Conservation (phyloP, 2,329 filamentous ascomycete genomes). For the Dactylellina leptospora region DNA sequence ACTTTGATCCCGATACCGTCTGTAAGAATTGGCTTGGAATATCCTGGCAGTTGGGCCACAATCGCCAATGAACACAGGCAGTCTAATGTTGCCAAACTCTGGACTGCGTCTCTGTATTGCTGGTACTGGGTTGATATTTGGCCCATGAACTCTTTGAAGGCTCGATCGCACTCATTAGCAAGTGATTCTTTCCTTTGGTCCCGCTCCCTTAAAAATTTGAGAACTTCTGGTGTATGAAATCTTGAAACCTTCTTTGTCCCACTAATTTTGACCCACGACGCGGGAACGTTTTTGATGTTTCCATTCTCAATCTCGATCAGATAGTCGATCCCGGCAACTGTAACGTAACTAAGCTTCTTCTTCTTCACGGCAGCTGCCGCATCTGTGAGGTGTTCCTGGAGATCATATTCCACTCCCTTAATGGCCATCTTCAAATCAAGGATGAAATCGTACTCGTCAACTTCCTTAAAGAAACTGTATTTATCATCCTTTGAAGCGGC, state of each 20-base stretch:
- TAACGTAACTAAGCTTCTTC: conserved; percentile 76
- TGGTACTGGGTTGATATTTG: conserved; percentile 87
- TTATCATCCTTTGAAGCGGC: conserved; percentile 90
- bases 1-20: conserved; percentile 75
- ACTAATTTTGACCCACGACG: conserved; percentile 93
- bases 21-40: conserved; percentile 77
- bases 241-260: conserved; percentile 91
- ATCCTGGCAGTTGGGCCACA: conserved; percentile 85
- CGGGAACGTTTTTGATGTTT: conserved; percentile 81
- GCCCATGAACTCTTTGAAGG: conserved; percentile 76
- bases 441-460: conserved; percentile 75
- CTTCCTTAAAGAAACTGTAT: conserved; percentile 91
- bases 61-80: conserved; percentile 86
- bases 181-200: conserved; percentile 95
- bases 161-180: conserved; percentile 86
- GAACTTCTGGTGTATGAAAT: conserved; percentile 92
- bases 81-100: conserved; percentile 85
- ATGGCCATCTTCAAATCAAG: conserved; percentile 87
- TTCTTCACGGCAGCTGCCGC: conserved; percentile 78
- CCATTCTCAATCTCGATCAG: conserved; percentile 88
- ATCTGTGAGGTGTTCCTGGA: conserved; percentile 76
- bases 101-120: conserved; percentile 84
- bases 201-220: conserved; percentile 81
- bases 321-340: conserved; percentile 85
- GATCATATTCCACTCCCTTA: conserved; percentile 86